Evolutionary conservation across 2,329 filamentous ascomycete genomes (phyloP).

Genomic region (Xylaria sp.): DNA sequence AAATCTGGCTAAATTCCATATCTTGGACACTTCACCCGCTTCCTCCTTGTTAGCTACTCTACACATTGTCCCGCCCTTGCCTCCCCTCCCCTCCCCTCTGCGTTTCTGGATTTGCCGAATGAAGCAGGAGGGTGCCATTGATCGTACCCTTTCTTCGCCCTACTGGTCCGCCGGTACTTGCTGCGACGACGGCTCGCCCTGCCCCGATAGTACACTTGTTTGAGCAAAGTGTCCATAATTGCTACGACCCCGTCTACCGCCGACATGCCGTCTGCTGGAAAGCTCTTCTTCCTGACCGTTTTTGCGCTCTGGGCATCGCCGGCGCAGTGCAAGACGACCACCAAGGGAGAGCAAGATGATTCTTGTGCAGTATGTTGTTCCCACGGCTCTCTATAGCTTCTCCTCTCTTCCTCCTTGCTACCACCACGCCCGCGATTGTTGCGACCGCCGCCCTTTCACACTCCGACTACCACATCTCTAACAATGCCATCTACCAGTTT

Average conservation of each 20-base stretch:
- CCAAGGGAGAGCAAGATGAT: slow-evolving; percentile 55
- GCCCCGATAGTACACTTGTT: slow-evolving; percentile 17
- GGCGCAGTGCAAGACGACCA: slow-evolving; percentile 57
- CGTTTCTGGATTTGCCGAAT: slow-evolving; percentile 35
- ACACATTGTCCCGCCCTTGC: slow-evolving; percentile 7
- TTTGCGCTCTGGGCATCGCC: slow-evolving; percentile 66
- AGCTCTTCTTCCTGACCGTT: slow-evolving; percentile 66
- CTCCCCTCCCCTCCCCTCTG: slow-evolving; percentile 9
- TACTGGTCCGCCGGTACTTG: slow-evolving; percentile 18
- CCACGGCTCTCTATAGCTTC: slow-evolving; percentile 39
- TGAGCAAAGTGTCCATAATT: slow-evolving; percentile 35
- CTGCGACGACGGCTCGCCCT: slow-evolving; percentile 16
- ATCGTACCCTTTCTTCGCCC: not conserved
- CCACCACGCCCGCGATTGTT: slow-evolving; percentile 43
- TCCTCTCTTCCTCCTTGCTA: slow-evolving; percentile 38
- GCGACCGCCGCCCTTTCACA: slow-evolving; percentile 40
- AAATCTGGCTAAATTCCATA: slow-evolving; percentile 41
- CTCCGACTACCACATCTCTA: slow-evolving; percentile 52
- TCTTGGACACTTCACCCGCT: slow-evolving; percentile 25
- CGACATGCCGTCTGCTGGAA: slow-evolving; percentile 64
- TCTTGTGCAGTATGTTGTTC: slow-evolving; percentile 63
- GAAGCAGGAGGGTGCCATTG: slow-evolving; percentile 36
- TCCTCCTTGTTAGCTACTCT: slow-evolving; percentile 1
- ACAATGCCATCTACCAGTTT: slow-evolving; percentile 69
- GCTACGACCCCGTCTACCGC: slow-evolving; percentile 39